phyloP scores from a whole-genome alignment of 2,329 filamentous ascomycete species.

The Teratosphaeria nubilosa region DNA sequence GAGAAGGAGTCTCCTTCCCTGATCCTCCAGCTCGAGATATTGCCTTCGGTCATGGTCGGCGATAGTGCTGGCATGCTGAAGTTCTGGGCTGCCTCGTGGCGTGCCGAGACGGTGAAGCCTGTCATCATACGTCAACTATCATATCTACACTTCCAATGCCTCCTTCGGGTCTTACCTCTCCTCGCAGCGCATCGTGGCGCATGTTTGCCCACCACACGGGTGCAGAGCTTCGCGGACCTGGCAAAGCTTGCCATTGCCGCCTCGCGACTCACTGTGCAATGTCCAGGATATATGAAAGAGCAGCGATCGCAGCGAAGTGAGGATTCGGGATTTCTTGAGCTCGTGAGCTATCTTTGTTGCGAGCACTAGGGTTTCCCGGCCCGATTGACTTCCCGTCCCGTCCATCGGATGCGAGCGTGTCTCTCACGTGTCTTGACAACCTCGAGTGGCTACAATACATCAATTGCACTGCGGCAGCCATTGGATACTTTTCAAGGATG shows the following conservation, averaged over 20 bases:
- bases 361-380: too few species aligned
- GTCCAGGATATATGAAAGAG: conserved; percentile 1
- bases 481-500: neutral
- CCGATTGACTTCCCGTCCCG: conserved; percentile 1
- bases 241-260: conserved; percentile 21
- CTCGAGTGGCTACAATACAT: neutral
- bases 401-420: neutral
- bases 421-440: neutral
- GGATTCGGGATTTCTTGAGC: neutral
- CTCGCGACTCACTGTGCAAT: neutral
- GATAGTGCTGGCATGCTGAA: conserved; percentile 87
- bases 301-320: conserved; percentile 6
- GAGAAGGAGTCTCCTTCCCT: conserved; percentile 78
- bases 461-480: neutral
- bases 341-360: conserved; percentile 12
- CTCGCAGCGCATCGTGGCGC: conserved; percentile 13
- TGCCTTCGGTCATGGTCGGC: conserved; percentile 89
- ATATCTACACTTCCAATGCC: neutral
- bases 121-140: neutral
- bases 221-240: conserved; percentile 18
- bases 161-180: conserved; percentile 14
- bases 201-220: conserved; percentile 20
- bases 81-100: conserved; percentile 61
- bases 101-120: conserved; percentile 19
- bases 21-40: conserved; percentile 74